Base-by-base conservation (phyloP, 495 filamentous ascomycete genomes). In the Penicillium diatomitis region DNA sequence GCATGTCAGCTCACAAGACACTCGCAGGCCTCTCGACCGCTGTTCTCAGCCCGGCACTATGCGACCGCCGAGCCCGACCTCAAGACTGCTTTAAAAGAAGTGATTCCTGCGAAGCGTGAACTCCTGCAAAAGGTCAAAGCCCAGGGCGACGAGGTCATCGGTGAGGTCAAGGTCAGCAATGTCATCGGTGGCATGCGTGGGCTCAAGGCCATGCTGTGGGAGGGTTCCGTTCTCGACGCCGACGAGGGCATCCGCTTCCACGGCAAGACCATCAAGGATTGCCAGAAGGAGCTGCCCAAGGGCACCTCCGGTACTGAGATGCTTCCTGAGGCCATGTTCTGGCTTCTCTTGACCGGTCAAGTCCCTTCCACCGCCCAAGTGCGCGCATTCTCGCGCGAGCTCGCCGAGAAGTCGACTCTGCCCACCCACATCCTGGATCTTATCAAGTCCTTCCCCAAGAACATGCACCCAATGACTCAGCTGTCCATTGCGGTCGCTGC, bases 301-400 rank as follows among this genome's bases (percentile, higher is more conserved):
- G 92, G 90, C 46, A 87, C 80, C 47, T 80, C 85, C 3, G 92
- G 92, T 49, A 92, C 88, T n/a, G 91, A 98, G 73, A 97, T 97
- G 94, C 83, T 98, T 3, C 92, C 92, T 35, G 92, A 98, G 69
- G 84, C 90, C 62, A 97, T 98, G 92, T 98, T 98, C 79, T 98
- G 92, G 92, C 84, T 98, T 29, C 84, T 98, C 10, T 71, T 98
- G 51, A 98, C 92, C 6, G 94, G 92, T 49, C 77, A 91, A 66
- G 87, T 98, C 28, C 92, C 92, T 7, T 86, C 85, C 3, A 84
- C 83, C 28, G 65, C 67, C 34, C 92, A 98, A 67, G 78, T 89
- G 45, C 87, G 92, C 56, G 70, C 71, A 39, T 81, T 98, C 54
- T 92, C 87, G 37, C 77, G 82, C 37, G 86, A 95, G 64, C 77